Base-by-base conservation (phyloP, 805 yeast genomes). In the Ogataea henricii region DNA sequence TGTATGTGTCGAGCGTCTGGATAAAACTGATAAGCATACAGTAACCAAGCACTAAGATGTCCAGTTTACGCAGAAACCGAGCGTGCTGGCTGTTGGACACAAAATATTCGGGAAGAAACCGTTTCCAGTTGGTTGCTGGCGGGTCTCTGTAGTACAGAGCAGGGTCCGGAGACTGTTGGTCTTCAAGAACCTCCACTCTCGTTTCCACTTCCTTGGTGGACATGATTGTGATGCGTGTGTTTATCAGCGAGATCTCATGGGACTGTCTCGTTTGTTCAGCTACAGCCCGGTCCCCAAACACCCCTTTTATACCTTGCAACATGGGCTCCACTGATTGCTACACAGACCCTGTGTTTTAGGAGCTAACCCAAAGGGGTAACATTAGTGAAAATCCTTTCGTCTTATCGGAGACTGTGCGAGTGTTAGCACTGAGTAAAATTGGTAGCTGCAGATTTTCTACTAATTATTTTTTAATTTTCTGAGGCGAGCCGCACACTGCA, bases 11-110 rank as follows among this genome's bases (percentile, higher is more conserved):
- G 36, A 85, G 68, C 42, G 80, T 77, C 58, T 83, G 83, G 45
- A 83, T 80, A 83, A 87, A 85, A 63, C 83, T 82, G 1, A 81
- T 79, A 16, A 72, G 54, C 55, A 77, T 72, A n/a, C 62, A 65
- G 49, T 71, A 74, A 34, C 72, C 65, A 17, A 81, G 71, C 37
- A 85, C 64, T 34, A 79, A 60, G 10, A 78, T 53, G 57, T 83
- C 89, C 30, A 83, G 62, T 58, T 83, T 83, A 51, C 71, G 64
- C 20, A 80, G 59, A 34, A 81, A 62, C 21, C 62, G 67, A 37
- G 49, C 49, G 27, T 46, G 49, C 26, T 26, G 43, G 32, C 49
- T 46, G 23, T 41, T 41, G 25, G 46, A 46, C 8, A 37, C 26
- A 23, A 41, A 41, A 21, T 46, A 41, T 32, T 41, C 46, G 3